Percentiles rank a stretch among this genome's conserved stretches.
phyloP scores from a whole-genome alignment of 805 yeast genomes.

The Nakazawaea anatomiae region DNA sequence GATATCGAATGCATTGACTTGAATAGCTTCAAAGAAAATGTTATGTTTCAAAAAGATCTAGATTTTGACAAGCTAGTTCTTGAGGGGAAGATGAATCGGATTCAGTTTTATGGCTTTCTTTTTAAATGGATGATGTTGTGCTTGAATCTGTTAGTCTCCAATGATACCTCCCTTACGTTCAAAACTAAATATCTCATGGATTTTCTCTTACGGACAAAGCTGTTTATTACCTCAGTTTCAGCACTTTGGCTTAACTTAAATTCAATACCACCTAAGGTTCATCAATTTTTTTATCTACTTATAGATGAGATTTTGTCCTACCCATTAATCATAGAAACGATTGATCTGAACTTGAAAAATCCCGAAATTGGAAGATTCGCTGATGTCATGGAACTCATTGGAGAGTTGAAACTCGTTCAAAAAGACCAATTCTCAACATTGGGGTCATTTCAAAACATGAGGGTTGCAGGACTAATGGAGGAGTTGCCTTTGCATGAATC shows the following conservation, averaged over 20 bases:
- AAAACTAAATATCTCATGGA: slow-evolving; percentile 23
- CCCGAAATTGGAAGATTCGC: background rate
- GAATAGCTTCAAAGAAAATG: slow-evolving; percentile 1
- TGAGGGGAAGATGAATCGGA: slow-evolving; percentile 20
- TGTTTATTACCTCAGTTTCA: slow-evolving; percentile 35
- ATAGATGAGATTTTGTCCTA: slow-evolving; percentile 33
- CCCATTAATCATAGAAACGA: slow-evolving; percentile 14
- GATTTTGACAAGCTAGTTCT: slow-evolving; percentile 5
- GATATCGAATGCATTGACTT: background rate
- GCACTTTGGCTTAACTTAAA: slow-evolving; percentile 15
- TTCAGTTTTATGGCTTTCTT: slow-evolving; percentile 31
- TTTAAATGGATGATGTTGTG: slow-evolving; percentile 27
- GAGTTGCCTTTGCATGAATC: slow-evolving; percentile 9
- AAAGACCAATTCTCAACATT: slow-evolving; percentile 35
- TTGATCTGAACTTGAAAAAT: slow-evolving; percentile 14
- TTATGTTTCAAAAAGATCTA: background rate
- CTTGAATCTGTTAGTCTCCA: slow-evolving; percentile 17
- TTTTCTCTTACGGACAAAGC: slow-evolving; percentile 22
- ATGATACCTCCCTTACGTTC: slow-evolving; percentile 21
- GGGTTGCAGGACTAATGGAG: slow-evolving; percentile 23
- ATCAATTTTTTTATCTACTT: slow-evolving; percentile 35
- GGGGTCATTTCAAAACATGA: slow-evolving; percentile 24
- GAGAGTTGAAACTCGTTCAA: slow-evolving; percentile 43
- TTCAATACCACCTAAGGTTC: slow-evolving; percentile 19
- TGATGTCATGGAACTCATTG: slow-evolving; percentile 33